phyloP scores from a whole-genome alignment of 306 rosid species.

The Cajanus cajan region DNA sequence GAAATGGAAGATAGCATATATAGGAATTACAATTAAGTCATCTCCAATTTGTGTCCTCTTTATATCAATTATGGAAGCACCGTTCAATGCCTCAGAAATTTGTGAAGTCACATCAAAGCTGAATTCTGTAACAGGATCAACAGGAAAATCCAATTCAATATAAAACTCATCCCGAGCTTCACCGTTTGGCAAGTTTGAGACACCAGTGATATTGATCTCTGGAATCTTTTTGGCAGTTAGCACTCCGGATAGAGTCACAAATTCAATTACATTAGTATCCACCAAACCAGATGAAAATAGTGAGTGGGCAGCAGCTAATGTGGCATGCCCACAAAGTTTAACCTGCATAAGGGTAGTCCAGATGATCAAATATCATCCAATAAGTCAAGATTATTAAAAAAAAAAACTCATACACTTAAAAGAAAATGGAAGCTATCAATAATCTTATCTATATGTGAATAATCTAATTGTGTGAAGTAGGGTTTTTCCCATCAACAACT shows the following conservation, averaged over 20 bases:
- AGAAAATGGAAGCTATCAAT: too few species aligned
- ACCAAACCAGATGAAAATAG: background rate
- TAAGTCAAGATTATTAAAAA: background rate
- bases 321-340: conserved; percentile 4
- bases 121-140: background rate
- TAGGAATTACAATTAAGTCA: background rate
- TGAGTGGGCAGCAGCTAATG: background rate
- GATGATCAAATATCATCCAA: background rate
- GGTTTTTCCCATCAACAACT: too few species aligned
- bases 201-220: background rate
- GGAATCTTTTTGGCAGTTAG: background rate
- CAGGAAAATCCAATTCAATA: background rate
- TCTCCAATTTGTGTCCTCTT: conserved; percentile 1
- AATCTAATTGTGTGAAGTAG: too few species aligned
- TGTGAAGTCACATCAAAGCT: background rate
- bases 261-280: background rate
- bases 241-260: background rate
- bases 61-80: background rate
- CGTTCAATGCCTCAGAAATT: background rate
- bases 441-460: too few species aligned
- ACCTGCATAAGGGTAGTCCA: background rate
- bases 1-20: background rate
- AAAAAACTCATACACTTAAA: background rate
- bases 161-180: background rate
- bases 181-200: background rate